Base-by-base conservation (phyloP, 176 grass and related monocot species). In the Bothriochloa decipiens region DNA sequence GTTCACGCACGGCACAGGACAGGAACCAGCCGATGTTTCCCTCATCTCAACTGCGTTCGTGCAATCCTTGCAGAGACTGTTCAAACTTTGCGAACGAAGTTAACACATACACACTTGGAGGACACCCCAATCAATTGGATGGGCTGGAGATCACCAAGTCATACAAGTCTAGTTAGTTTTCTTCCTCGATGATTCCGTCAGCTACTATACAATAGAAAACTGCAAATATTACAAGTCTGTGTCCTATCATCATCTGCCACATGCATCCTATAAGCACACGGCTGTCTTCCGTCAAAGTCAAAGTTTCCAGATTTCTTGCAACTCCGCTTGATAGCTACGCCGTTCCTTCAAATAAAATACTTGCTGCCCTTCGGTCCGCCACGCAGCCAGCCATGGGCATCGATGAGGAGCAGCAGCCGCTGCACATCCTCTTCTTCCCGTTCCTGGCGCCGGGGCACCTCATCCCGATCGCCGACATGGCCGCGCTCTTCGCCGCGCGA, bases 361-460 rank as follows among this genome's bases (percentile, higher is more conserved):
- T 1, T 45, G 11, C 46, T 3, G 46, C 14, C 2, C 43, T 15
- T 3, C 43, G 20, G 11, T 41, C 33, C 64, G 3, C 40, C 28
- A 39, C 69, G 20, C 25, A 27, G 37, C 68, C 75, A 84, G 46
- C 68, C 75, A 88, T 91, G 81, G 41, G 61, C 8, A 17, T 37
- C 47, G 27, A 68, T 14, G 79, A 77, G 49, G 81, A 84, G 49
- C 62, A 84, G 71, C 80, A 8, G n/a, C 79, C 78, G 16, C 74
- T 97, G 40, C 94, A 86, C 70, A 82, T 97, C 53, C 82, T 97
- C 50, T 84, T 97, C 79, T 81, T 97, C 35, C 94, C 94, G 18
- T 93, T 88, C 72, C 47, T 90, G 9, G 82, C 82, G 4, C 86
- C 80, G 1, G 91, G 94, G 1, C 94, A 97, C 69, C 84, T 93